Percentiles rank a stretch among this genome's conserved stretches.
Evolutionary conservation across 2,329 filamentous ascomycete genomes (phyloP).

Genomic region (Amauroascus niger): DNA sequence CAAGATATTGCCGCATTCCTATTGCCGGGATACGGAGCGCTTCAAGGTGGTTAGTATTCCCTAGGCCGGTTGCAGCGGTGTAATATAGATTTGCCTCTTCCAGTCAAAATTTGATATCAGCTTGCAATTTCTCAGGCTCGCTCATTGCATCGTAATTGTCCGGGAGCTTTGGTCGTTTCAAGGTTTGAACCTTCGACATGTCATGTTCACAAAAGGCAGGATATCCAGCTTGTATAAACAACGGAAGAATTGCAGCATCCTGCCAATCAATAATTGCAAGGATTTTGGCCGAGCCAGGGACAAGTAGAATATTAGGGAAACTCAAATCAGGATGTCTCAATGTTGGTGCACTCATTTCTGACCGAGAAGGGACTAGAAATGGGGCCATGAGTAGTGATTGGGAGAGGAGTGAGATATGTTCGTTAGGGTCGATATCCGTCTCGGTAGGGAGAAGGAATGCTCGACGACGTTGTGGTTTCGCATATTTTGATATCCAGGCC

Average conservation of each 20-base stretch:
- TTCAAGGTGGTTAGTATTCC: conserved; percentile 7
- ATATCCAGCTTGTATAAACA: conserved; percentile 14
- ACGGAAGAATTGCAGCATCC: conserved; percentile 12
- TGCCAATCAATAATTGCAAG: conserved; percentile 14
- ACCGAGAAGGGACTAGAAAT: neutral
- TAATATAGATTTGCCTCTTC: too few relatives aligned
- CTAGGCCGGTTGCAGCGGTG: conserved; percentile 11
- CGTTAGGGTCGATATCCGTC: conserved; percentile 8
- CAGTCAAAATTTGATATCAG: neutral
- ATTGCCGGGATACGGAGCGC: conserved; percentile 2
- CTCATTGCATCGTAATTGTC: conserved; percentile 8
- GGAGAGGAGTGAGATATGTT: conserved; percentile 14
- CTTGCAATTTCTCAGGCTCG: conserved; percentile 3
- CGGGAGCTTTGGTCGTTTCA: conserved; percentile 6
- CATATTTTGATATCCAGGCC: neutral
- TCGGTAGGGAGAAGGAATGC: conserved; percentile 14
- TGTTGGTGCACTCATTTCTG: neutral
- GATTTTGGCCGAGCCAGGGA: conserved; percentile 13
- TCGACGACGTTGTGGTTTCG: conserved; percentile 8
- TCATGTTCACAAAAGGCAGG: conserved; percentile 15
- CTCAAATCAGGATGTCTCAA: conserved; percentile 14
- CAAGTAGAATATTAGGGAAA: conserved; percentile 12
- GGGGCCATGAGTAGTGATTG: conserved; percentile 4
- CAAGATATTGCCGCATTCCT: conserved; percentile 12
- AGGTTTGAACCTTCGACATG: neutral